phyloP scores from a whole-genome alignment of 139 green algal genomes.

The Spirogloea muscicola region DNA sequence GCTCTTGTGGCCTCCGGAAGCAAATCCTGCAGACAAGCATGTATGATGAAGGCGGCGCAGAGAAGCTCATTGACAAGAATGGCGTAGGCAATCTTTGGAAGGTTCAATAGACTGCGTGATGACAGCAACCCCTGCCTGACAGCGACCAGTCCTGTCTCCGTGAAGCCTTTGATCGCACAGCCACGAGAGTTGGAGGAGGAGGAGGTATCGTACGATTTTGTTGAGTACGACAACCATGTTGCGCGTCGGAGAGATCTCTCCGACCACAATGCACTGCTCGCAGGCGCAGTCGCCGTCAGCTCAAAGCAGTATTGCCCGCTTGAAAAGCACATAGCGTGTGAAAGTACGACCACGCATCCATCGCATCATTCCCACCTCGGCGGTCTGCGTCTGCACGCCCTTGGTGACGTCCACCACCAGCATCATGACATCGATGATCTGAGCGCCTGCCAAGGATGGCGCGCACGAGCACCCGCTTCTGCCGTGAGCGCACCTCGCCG shows the following conservation, averaged over 20 bases:
- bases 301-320: too few relatives aligned
- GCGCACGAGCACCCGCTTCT: too few relatives aligned
- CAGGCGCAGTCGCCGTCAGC: too few relatives aligned
- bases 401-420: conserved; percentile 93
- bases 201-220: conserved; percentile 65
- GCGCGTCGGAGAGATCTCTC: conserved; percentile 71
- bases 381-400: conserved; percentile 77
- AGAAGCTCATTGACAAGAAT: too few relatives aligned
- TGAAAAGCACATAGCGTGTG: neutral
- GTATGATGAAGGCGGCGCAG: too few relatives aligned
- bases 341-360: neutral
- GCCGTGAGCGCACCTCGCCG: too few relatives aligned
- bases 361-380: conserved; percentile 44
- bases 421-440: conserved; percentile 96
- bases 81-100: too few relatives aligned
- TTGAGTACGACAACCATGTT: conserved; percentile 85
- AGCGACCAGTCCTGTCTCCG: too few relatives aligned
- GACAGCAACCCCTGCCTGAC: too few relatives aligned
- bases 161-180: too few relatives aligned
- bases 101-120: too few relatives aligned
- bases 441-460: conserved; percentile 47
- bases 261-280: conserved; percentile 66
- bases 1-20: conserved; percentile 61
- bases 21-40: conserved; percentile 54
- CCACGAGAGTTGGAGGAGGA: too few relatives aligned